Evolutionary conservation across 1,284 basidiomycete species (phyloP), one percentile per base, ranked within the genome.

Genomic region (Trametes polyzona): DNA sequence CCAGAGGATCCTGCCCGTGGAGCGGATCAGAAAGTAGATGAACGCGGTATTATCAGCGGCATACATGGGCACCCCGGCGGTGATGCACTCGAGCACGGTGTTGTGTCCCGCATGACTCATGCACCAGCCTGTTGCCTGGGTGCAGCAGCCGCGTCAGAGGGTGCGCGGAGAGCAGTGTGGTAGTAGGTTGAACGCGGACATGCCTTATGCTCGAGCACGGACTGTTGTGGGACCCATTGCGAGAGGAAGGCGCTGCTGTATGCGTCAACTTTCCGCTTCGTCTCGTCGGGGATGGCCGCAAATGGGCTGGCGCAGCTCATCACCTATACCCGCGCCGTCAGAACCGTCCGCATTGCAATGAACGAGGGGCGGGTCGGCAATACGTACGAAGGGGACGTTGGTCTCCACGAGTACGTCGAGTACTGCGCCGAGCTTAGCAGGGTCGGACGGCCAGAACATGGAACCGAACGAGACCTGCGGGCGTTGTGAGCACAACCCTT

Each of bases 61-160:
- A 10, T 24, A 50, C 48, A 58, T 58, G 4, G 63, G 65, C 0
- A 68, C 62, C 8, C 62, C 65, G 0, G 54, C 39, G 2, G 33
- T 30, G 5, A 66, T 54, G 5, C 65, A 37, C 37, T 68, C 65
- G 6, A 60, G 55, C 14, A 65, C 55, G 24, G 62, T 58, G 61
- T 64, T 66, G 19, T 66, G 66, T 3, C 65, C 66, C 23, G 59
- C 59, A 40, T 66, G 66, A 3, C 60, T 55, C 8, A 68, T 33
- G 52, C 61, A 66, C 65, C 67, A 67, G 3, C 61, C 65, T 0
- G 57, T 63, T 4, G 59, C 65, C 63, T 64, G 35, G n/a, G 12
- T 21, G 2, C n/a, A 16, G 24, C 9, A 2, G 5, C 4, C 7
- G 11, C 6, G 7, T 14, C 8, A 24, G 29, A 29, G 24, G 19